phyloP scores from a whole-genome alignment of 2,329 filamentous ascomycete genomes.

The Knufia fluminis region DNA sequence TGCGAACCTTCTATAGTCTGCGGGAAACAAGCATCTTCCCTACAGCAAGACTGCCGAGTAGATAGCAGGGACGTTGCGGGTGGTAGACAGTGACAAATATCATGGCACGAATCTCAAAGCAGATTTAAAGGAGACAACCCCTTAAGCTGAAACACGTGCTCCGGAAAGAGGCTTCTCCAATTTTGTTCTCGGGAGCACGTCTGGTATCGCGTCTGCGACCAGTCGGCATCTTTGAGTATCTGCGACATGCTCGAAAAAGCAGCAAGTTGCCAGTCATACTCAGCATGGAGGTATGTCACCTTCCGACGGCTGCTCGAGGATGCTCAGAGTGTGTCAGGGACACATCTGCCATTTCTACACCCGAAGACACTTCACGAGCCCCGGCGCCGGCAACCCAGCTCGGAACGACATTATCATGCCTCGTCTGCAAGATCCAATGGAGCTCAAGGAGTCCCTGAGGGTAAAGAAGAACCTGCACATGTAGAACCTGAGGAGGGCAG shows the following conservation, averaged over 20 bases:
- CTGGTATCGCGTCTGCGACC: neutral
- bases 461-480: too few species aligned
- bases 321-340: neutral
- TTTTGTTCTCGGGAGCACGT: neutral
- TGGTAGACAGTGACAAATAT: too few species aligned
- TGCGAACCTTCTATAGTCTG: too few species aligned
- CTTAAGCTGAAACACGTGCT: neutral
- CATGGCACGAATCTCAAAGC: too few species aligned
- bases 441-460: neutral
- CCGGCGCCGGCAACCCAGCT: neutral
- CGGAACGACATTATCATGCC: neutral
- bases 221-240: too few species aligned
- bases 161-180: neutral
- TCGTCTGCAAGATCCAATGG: neutral
- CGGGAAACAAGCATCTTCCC: too few species aligned
- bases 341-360: constrained; percentile 1
- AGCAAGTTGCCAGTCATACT: neutral
- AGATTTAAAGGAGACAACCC: neutral
- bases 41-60: too few species aligned
- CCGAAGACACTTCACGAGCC: neutral
- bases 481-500: too few species aligned
- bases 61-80: too few species aligned
- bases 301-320: constrained; percentile 1
- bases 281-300: neutral
- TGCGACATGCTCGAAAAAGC: neutral